Base-by-base conservation (phyloP, 768 basidiomycete genomes). In the Dacryopinax spathularia region DNA sequence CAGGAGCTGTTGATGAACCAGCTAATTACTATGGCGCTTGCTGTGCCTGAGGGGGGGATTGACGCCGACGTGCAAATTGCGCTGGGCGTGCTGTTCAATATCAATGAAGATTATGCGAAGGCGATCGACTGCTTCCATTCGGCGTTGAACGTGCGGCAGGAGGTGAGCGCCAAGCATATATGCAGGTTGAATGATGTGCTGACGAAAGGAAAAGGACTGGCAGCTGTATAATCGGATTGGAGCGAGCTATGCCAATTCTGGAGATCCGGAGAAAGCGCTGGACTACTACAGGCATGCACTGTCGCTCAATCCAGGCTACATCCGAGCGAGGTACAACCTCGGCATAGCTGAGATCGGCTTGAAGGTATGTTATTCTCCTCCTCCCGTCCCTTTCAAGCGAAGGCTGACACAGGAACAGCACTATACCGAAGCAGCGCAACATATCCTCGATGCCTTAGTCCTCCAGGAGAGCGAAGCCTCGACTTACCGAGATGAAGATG, bases 1-100 rank as follows among this genome's bases (percentile, higher is more conserved):
- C 73, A 73, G 33, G 69, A 70, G 41, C 73, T 78, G 34, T 73
- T 97, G 68, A 84, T 91, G 31, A 77, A 84, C n/a, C 84, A 85
- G 69, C 75, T 98, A 69, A 89, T 98, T 67, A 78, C 77, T 16
- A 87, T 97, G 81, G 94, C 86, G 37, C 78, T 84, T 68, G 78
- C 77, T 66, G 78, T 81, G 66, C 76, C 76, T 20, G 77, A 75
- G 37, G 82, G 79, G 2, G 79, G 79, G 61, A 81, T 98, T 25
- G 96, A 99, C 72, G 86, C 95, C 9, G 95, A 99, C 73, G 85
- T 94, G 31, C 96, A 99, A 75, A 84, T 98, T 60, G 96, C 92
- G 3, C 79, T 99, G 60, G 95, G 92, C 2, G 88, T 98, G 36
- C 71, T 98, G 70, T 80, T 99, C 72, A 98, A 96, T 73, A 84